Evolutionary conservation across 2,329 filamentous ascomycete species (phyloP), one percentile per base, ranked within the genome.

Genomic region (Huntiella savannae): DNA sequence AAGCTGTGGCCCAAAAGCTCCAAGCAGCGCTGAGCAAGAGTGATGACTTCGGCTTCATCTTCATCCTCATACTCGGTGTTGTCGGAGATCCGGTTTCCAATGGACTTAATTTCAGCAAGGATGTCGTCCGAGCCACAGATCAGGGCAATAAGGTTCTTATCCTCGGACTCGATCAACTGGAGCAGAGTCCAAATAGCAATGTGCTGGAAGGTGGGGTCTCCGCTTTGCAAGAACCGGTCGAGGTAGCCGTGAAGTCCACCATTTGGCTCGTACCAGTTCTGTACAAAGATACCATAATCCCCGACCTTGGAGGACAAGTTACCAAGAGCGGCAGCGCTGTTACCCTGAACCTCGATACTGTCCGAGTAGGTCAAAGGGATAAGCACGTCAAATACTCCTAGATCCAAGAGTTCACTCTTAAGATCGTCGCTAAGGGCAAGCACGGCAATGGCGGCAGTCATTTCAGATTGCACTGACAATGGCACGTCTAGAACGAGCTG

Each of bases 371-470:
- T 98, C 49, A 98, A 68, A 17, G 91, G 91, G 49, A 98, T 96
- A 48, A 98, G 66, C 10, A 96, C 87, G 57, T 95, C 91, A 57
- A 96, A 96, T 1, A 98, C 88, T 16, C 88, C 91, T 2, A 96
- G 71, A 51, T 84, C 87, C 46, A 98, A 67, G 10, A 98, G 71
- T 58, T 93, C 83, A 4, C 82, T 77, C 64, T 98, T 98, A 49
- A 98, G 72, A 52, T 98, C 91, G 56, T 98, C 91, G 55, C 88
- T 95, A 44, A 98, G 67, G 13, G 91, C 91, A 52, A 98, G 71
- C 11, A 98, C 91, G 34, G 91, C 91, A 62, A 98, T 95, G 1
- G 91, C 91, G n/a, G 91, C 91, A 4, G 91, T 98, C 91, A 98
- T 98, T 62, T 98, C 91, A 2, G 87, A 95, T 60, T 98, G 91